Evolutionary conservation across 352 stramenopile genomes (phyloP).

Genomic region (Phytophthora idaei): DNA sequence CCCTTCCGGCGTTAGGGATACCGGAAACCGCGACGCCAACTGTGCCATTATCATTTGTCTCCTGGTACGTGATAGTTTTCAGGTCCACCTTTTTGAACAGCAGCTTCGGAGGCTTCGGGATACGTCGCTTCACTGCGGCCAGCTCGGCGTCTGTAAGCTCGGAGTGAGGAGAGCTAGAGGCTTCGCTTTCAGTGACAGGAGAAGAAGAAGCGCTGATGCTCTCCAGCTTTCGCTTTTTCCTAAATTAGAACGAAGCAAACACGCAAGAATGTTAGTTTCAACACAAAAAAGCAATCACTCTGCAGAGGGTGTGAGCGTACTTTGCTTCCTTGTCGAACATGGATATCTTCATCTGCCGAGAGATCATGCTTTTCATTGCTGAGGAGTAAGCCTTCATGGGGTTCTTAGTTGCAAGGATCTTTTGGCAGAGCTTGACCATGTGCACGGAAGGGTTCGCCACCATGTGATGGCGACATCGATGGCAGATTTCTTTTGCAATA

Average conservation of each 20-base stretch:
- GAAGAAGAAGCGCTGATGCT: constrained; percentile 52
- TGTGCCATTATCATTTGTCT: constrained; percentile 88
- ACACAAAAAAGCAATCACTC: too few relatives aligned
- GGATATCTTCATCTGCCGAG: constrained; percentile 81
- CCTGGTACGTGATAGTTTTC: constrained; percentile 83
- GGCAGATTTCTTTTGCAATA: constrained; percentile 78
- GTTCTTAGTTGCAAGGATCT: constrained; percentile 70
- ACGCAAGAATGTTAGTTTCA: constrained; percentile 26
- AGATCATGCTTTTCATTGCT: constrained; percentile 89
- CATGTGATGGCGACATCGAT: constrained; percentile 81
- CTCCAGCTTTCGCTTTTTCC: constrained; percentile 81
- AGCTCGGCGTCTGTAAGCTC: constrained; percentile 85
- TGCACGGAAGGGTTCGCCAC: constrained; percentile 85
- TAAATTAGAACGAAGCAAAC: constrained; percentile 25
- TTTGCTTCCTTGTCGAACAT: constrained; percentile 72
- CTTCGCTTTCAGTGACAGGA: constrained; percentile 66
- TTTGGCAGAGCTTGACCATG: constrained; percentile 82
- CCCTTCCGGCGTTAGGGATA: constrained; percentile 81
- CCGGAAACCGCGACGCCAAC: constrained; percentile 85
- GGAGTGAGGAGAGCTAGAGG: constrained; percentile 62
- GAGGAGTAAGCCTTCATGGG: constrained; percentile 85
- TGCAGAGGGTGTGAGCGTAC: constrained; percentile 44
- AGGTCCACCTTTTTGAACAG: constrained; percentile 87
- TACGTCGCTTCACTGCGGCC: constrained; percentile 76
- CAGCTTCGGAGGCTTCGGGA: constrained; percentile 84